Percentiles rank a stretch among this genome's conserved stretches.
phyloP scores from a whole-genome alignment of 257 asterid genomes.

The Ajuga chamaepitys region DNA sequence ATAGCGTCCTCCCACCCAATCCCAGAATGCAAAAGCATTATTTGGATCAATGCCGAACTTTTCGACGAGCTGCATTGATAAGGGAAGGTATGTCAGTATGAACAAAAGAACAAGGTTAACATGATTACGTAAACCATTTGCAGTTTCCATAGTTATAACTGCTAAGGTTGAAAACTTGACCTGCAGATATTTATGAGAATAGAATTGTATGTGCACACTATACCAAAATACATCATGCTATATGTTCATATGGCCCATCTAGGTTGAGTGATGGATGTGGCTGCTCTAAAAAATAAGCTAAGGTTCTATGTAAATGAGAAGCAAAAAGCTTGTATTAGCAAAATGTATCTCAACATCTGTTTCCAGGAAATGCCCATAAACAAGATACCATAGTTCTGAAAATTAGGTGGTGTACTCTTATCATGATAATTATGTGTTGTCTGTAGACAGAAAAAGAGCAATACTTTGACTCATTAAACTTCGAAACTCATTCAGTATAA shows the following conservation, averaged over 20 bases:
- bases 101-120: conserved; percentile 10
- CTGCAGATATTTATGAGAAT: not conserved
- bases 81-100: conserved; percentile 13
- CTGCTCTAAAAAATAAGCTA: not conserved
- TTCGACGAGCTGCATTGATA: conserved; percentile 73
- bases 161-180: not conserved
- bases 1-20: conserved; percentile 99
- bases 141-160: conserved; percentile 6
- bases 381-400: not conserved
- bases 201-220: not conserved
- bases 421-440: not conserved
- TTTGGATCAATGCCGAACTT: conserved; percentile 97
- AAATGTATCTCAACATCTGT: not conserved
- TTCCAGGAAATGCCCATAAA: not conserved
- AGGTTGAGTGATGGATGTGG: conserved; percentile 9
- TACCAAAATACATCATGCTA: not conserved
- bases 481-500: not conserved
- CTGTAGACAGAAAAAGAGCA: not conserved
- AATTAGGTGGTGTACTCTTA: not conserved
- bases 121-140: not conserved
- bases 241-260: not conserved
- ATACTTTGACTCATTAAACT: not conserved
- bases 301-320: not conserved
- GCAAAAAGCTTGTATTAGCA: not conserved
- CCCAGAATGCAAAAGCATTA: conserved; percentile 99